Evolutionary conservation across 1,139 yeast species (phyloP).

Genomic region (Geotrichum siamense): DNA sequence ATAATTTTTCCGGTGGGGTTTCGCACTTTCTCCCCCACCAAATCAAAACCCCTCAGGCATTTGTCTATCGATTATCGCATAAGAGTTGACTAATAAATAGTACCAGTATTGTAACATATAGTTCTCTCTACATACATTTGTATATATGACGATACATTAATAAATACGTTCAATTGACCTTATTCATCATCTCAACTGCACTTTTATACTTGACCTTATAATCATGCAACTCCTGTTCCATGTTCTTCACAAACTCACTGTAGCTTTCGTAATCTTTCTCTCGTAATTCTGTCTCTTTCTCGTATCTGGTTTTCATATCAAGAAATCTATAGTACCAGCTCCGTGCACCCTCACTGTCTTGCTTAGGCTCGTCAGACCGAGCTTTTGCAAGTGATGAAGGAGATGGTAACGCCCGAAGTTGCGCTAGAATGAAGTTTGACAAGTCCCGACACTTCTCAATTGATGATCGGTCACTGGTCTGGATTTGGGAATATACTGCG

Average conservation of each 20-base stretch:
- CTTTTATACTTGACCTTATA: constrained; percentile 10
- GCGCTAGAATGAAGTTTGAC: constrained; percentile 9
- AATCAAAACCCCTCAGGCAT: no score
- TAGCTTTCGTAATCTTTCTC: constrained; percentile 21
- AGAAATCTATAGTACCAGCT: constrained; percentile 20
- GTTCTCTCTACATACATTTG: no score
- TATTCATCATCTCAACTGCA: constrained; percentile 10
- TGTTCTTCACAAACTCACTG: constrained; percentile 18
- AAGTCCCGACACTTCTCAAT: constrained; percentile 10
- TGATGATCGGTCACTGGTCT: constrained; percentile 2
- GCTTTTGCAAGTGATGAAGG: neutral
- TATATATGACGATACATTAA: no score
- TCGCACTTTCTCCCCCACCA: no score
- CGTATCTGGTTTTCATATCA: constrained; percentile 22
- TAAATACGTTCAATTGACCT: no score
- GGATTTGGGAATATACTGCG: constrained; percentile 7
- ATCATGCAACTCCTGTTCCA: constrained; percentile 19
- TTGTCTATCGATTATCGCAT: no score
- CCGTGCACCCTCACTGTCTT: constrained; percentile 8
- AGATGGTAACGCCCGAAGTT: no score
- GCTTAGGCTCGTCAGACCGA: neutral
- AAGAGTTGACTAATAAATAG: no score
- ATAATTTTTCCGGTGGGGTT: no score
- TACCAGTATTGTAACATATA: no score
- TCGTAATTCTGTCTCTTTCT: constrained; percentile 22